Conservation (phyloP, 768 basidiomycete genomes). For the Boletus huronensis region DNA sequence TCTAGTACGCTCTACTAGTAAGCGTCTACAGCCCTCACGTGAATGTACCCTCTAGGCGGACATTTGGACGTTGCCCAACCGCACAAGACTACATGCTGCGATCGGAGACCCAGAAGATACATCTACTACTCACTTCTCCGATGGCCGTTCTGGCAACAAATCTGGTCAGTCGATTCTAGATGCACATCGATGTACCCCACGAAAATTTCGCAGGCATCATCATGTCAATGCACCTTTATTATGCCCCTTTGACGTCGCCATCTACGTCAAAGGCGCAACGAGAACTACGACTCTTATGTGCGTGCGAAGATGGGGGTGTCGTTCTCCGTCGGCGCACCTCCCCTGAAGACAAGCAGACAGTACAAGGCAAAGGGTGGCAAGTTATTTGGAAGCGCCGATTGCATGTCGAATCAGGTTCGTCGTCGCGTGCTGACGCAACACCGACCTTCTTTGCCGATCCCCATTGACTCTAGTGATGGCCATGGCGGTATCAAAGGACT, state of each 20-base stretch:
- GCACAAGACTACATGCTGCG: constrained; percentile 75
- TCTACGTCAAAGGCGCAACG: constrained; percentile 29
- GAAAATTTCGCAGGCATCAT: constrained; percentile 61
- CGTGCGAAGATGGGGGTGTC: constrained; percentile 89
- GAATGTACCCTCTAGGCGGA: constrained; percentile 57
- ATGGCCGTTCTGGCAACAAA: constrained; percentile 50
- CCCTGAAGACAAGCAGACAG: constrained; percentile 36
- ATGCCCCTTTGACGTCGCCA: constrained; percentile 29
- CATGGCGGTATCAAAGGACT: constrained; percentile 63
- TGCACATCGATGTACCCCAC: background rate
- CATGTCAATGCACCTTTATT: constrained; percentile 80
- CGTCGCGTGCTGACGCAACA: background rate
- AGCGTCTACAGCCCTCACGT: background rate
- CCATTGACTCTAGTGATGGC: constrained; percentile 65
- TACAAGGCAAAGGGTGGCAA: constrained; percentile 76
- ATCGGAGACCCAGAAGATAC: constrained; percentile 58
- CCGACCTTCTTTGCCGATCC: background rate
- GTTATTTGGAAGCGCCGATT: constrained; percentile 60
- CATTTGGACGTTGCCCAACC: constrained; percentile 74
- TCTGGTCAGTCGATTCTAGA: constrained; percentile 44
- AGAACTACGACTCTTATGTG: constrained; percentile 62
- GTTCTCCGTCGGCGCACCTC: constrained; percentile 53
- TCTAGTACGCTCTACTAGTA: constrained; percentile 44
- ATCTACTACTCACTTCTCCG: constrained; percentile 24
- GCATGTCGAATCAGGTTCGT: constrained; percentile 72